A percentile compares a stretch with the other conserved stretches of the same genome.
Conservation (phyloP, 2,329 filamentous ascomycete species). For the Pseudogymnoascus destructans region DNA sequence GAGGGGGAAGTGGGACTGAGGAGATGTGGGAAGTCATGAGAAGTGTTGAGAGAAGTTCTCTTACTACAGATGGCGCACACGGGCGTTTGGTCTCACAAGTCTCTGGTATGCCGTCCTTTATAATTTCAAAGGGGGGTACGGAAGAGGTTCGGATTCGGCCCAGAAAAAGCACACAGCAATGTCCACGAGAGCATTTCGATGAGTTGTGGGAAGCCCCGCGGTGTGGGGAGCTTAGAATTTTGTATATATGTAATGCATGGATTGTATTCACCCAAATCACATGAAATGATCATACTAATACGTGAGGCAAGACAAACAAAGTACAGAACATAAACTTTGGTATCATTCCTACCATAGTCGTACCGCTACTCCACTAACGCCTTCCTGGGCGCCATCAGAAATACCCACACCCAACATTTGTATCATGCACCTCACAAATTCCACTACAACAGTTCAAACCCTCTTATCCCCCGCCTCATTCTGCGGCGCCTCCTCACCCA, state of each 20-base stretch:
- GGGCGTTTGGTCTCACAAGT: not conserved
- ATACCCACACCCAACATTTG: slow-evolving; percentile 6
- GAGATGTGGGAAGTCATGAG: not conserved
- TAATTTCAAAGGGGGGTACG: not conserved
- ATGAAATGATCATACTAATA: not conserved
- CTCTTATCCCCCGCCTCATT: slow-evolving; percentile 4
- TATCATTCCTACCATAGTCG: slow-evolving; percentile 7
- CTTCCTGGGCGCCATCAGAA: slow-evolving; percentile 3
- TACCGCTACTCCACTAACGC: not conserved
- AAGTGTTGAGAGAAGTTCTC: not conserved
- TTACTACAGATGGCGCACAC: not conserved
- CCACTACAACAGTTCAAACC: not conserved
- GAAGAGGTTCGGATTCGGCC: not conserved
- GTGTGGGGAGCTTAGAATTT: not conserved
- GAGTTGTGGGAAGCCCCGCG: not conserved
- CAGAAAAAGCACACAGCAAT: not conserved
- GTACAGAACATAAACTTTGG: slow-evolving; percentile 1
- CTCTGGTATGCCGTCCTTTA: not conserved
- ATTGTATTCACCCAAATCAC: not conserved
- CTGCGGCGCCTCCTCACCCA: slow-evolving; percentile 34
- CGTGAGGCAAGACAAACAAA: not conserved
- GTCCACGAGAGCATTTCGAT: not conserved
- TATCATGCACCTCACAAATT: not conserved
- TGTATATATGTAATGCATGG: slow-evolving; percentile 4
- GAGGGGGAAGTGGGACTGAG: slow-evolving; percentile 1